Base-by-base conservation (phyloP, 768 basidiomycete genomes). In the Collybia sp. region DNA sequence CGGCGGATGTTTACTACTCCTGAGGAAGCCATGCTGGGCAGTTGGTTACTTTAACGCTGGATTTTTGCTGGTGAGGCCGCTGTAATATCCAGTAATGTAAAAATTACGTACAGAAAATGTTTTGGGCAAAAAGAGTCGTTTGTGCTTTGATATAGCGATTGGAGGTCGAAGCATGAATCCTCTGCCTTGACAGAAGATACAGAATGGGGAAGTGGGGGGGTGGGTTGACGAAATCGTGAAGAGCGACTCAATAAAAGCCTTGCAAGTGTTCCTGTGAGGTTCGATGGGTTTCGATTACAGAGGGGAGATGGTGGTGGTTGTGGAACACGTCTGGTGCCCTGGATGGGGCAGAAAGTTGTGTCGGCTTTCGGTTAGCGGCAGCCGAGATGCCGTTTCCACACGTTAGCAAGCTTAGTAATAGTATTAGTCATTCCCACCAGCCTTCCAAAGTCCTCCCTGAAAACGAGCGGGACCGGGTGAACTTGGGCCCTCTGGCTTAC, bases 111-210 rank as follows among this genome's bases (percentile, higher is more conserved):
- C 80, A 68, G 72, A 70, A 59, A 62, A 73, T 54, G 73, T 64
- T 70, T 67, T 70, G 61, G 68, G 65, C 53, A 65, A 64, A 62
- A 74, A 76, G 54, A 67, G 66, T 70, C 69, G 77, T 71, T 79
- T 82, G 70, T 80, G 74, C 73, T 77, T 77, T 66, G 75, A 69
- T 71, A 77, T 80, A 79, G 69, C 73, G 72, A 82, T 79, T 76
- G 81, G 82, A 80, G 85, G 85, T 78, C 85, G 86, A 88, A 88
- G 87, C 88, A 91, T 91, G 88, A 89, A 91, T 83, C 80, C 75
- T 80, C 83, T 83, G 81, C 71, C 73, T 64, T 62, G 73, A 79
- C 80, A 83, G 81, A 80, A 82, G 77, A 79, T 69, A 58, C 57
- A 54, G 59, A 51, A 48, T 47, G 61, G 59, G 58, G 59, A 50